phyloP scores from a whole-genome alignment of 345 rosid species.

The Populus euphratica region DNA sequence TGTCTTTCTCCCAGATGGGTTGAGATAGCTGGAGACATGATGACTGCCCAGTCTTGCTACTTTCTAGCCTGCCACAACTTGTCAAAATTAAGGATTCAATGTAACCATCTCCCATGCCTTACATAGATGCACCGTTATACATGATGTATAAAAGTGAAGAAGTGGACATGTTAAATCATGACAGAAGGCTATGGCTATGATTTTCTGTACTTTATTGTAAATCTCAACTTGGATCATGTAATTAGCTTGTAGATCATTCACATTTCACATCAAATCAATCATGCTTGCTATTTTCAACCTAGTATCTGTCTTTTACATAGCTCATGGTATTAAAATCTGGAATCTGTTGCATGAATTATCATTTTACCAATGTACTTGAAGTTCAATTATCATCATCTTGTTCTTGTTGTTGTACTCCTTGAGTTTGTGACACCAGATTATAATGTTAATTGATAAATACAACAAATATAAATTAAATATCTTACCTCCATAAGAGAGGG shows the following conservation, averaged over 20 bases:
- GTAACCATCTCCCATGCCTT: too few species aligned
- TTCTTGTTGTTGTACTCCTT: neutral
- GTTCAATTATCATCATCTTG: too few species aligned
- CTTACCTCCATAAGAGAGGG: constrained; percentile 7
- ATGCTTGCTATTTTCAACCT: too few species aligned
- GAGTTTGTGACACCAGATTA: neutral
- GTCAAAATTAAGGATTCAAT: neutral
- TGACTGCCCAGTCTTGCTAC: neutral
- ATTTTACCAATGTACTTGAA: neutral
- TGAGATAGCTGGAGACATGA: neutral
- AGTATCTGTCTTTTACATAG: too few species aligned
- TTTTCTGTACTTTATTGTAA: too few species aligned
- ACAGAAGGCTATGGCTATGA: too few species aligned
- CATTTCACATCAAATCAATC: too few species aligned
- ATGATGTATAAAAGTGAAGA: too few species aligned
- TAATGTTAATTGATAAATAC: neutral
- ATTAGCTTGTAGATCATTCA: too few species aligned
- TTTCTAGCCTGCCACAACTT: neutral
- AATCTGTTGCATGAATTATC: neutral
- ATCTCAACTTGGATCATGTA: too few species aligned
- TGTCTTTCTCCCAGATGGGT: neutral
- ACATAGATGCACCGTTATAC: too few species aligned
- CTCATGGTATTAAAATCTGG: neutral
- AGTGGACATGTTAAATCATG: too few species aligned
- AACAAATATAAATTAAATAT: neutral